Percentiles rank a stretch among this genome's conserved stretches.
These are phyloP conservation scores for Yamadazyma aaseri DNA, from an alignment of 1,139 yeast species.

Conservation along the genomic window DNA sequence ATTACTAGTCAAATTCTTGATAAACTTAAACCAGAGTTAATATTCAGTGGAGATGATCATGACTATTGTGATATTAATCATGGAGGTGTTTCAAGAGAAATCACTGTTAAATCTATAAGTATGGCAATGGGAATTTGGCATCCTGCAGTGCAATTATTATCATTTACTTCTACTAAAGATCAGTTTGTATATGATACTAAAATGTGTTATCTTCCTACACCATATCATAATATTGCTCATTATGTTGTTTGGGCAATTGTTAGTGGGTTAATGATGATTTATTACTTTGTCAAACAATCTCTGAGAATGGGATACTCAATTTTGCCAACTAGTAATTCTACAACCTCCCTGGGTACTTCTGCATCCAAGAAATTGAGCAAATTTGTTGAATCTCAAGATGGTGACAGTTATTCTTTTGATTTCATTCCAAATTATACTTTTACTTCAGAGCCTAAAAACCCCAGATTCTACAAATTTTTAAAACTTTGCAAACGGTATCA, in stretches of 20 bases:
- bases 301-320: constrained; percentile 15
- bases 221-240: constrained; percentile 42
- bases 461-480: neutral
- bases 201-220: constrained; percentile 49
- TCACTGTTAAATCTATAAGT: constrained; percentile 55
- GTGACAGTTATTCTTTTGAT: constrained; percentile 4
- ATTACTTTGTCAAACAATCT: constrained; percentile 31
- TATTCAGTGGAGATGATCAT: constrained; percentile 55
- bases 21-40: constrained; percentile 37
- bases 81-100: constrained; percentile 31
- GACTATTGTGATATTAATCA: constrained; percentile 54
- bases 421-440: constrained; percentile 4
- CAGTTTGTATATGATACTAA: constrained; percentile 34
- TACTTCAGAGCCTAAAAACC: constrained; percentile 1
- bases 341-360: too few species aligned
- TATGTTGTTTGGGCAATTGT: constrained; percentile 40
- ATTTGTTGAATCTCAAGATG: constrained; percentile 24
- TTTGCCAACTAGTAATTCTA: constrained; percentile 14
- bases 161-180: constrained; percentile 24
- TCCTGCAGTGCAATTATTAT: constrained; percentile 54
- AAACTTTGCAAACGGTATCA: neutral
- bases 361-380: constrained; percentile 22
- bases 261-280: constrained; percentile 28
- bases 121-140: constrained; percentile 59
- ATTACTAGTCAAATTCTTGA: constrained; percentile 28